A percentile compares a stretch with the other conserved stretches of the same genome.
These are phyloP conservation scores for Xylariaceae sp. DNA, from an alignment of 2,329 filamentous ascomycete genomes.

Conservation along the genomic window DNA sequence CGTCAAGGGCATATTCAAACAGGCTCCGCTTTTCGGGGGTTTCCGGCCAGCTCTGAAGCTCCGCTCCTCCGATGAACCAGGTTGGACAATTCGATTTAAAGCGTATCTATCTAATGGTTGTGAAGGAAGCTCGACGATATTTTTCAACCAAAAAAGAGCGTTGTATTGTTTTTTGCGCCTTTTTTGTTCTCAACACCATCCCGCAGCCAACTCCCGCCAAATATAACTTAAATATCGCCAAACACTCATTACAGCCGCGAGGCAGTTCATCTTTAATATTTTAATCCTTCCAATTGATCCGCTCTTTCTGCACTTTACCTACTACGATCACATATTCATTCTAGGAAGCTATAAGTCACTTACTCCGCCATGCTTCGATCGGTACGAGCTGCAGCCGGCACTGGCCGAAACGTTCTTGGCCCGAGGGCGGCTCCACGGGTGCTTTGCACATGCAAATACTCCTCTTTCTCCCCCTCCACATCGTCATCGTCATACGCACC, in stretches of 20 bases:
- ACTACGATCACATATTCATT: not conserved
- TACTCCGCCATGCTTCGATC: conserved; percentile 45
- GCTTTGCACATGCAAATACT: conserved; percentile 46
- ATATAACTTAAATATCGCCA: not conserved
- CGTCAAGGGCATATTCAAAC: no score
- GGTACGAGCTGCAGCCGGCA: conserved; percentile 44
- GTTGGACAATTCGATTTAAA: not conserved
- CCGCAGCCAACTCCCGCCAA: not conserved
- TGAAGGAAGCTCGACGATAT: conserved; percentile 20
- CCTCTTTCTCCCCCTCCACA: conserved; percentile 31
- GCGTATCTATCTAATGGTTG: not conserved
- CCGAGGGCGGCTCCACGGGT: conserved; percentile 45
- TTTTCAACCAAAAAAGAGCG: conserved; percentile 1
- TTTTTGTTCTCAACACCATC: conserved; percentile 14
- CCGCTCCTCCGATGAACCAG: not conserved
- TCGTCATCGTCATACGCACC: conserved; percentile 32
- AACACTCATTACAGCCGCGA: not conserved
- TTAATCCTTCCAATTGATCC: conserved; percentile 10
- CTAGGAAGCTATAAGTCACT: not conserved
- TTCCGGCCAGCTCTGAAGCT: conserved; percentile 15
- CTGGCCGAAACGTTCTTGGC: conserved; percentile 42
- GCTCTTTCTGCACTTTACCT: not conserved
- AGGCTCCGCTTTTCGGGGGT: conserved; percentile 22
- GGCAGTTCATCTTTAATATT: no score
- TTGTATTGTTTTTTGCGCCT: conserved; percentile 15